Evolutionary conservation across 2,329 filamentous ascomycete species (phyloP).

Genomic region (Phaeophleospora eucalypticola): DNA sequence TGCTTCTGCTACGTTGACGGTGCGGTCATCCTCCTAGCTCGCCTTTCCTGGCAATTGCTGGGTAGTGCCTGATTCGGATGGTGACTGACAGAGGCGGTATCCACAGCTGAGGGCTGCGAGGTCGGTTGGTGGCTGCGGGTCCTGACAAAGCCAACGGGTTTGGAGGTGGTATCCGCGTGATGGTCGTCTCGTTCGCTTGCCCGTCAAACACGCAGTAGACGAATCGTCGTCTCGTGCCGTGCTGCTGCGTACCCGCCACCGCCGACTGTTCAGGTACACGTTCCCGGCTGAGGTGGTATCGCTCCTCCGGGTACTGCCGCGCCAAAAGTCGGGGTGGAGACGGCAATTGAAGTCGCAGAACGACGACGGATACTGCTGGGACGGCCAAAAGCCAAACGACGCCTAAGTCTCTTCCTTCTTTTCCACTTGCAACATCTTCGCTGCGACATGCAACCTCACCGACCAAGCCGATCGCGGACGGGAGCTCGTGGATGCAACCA

Average conservation of each 20-base stretch:
- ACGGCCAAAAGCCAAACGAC: too few relatives aligned
- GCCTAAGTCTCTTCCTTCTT: constrained; percentile 1
- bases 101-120: too few relatives aligned
- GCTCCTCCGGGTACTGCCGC: neutral
- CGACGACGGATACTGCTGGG: too few relatives aligned
- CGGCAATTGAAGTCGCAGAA: too few relatives aligned
- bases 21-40: constrained; percentile 6
- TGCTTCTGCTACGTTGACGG: constrained; percentile 8
- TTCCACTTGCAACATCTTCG: neutral
- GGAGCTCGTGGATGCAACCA: neutral
- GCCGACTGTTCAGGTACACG: neutral
- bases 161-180: neutral
- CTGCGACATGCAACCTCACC: neutral
- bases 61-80: too few relatives aligned
- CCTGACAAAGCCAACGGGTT: too few relatives aligned
- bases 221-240: too few relatives aligned
- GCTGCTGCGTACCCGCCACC: neutral
- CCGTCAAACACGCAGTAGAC: too few relatives aligned
- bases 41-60: neutral
- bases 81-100: too few relatives aligned
- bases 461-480: neutral
- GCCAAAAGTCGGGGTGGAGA: too few relatives aligned
- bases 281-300: constrained; percentile 1
- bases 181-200: too few relatives aligned
- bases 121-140: too few relatives aligned